Base-by-base conservation (phyloP, 805 yeast species). In the Candida nitratophila region DNA sequence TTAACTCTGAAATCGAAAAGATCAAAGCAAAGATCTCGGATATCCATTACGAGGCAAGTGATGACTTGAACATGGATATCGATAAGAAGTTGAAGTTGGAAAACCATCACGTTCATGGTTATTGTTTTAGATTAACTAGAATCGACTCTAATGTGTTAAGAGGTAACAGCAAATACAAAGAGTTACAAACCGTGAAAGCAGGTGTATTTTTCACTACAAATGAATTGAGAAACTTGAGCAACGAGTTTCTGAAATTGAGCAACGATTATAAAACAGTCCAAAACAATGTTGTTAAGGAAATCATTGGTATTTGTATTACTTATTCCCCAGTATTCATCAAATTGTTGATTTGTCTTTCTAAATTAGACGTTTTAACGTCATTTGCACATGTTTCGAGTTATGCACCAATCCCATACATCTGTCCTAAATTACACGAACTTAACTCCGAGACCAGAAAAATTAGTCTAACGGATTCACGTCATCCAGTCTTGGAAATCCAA, bases 51-150 rank as follows among this genome's bases (percentile, higher is more conserved):
- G 72, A 73, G 6, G 81, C 81, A 3, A 87, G 84, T 2, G 86
- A 82, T 30, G 93, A 84, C 51, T 73, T 93, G 32, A 76, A 77
- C 14, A 78, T 89, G 63, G 98, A 90, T 47, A 71, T 83, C 3
- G 96, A 87, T 46, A 88, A 89, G 66, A 89, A 89, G 61, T 72
- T 93, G 50, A 93, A 93, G 61, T 66, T 93, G 40, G 99, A 93
- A 60, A 79, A 84, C 44, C 96, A 91, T 58, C 85, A 76, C 49
- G 78, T 76, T 24, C 95, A 87, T 61, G 97, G 97, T 19, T 90
- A 96, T 95, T 88, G 96, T 61, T 78, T 91, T 73, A 73, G 98
- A 53, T 76, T 93, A 20, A 93, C 99, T 1, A 77, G 99, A 61
- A 82, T 79, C 44, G 98, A 93, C 56, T 90, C 96, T 2, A 71